A percentile compares a stretch with the other conserved stretches of the same genome.
Conservation (phyloP, 371 early-diverging fungal genomes). For the Blastocladiella emersonii region DNA sequence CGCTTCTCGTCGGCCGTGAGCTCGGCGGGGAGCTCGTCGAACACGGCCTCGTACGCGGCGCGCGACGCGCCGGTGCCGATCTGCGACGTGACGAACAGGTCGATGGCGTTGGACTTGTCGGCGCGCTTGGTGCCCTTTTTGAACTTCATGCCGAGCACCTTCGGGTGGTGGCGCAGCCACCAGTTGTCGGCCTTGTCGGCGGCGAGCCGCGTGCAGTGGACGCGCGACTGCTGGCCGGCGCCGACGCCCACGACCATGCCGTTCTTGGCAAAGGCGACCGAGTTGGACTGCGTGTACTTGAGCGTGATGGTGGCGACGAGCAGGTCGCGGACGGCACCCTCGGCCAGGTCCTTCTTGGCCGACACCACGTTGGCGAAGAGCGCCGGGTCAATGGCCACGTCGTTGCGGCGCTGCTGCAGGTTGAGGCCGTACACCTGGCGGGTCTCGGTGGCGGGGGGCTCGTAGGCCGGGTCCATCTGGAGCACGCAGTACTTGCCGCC, state of each 20-base stretch:
- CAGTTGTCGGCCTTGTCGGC: slow-evolving; percentile 97
- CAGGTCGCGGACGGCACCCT: slow-evolving; percentile 62
- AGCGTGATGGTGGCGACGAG: slow-evolving; percentile 91
- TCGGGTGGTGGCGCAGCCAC: slow-evolving; percentile 93
- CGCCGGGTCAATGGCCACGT: slow-evolving; percentile 49
- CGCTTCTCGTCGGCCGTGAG: slow-evolving; percentile 60
- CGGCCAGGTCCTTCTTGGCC: slow-evolving; percentile 54
- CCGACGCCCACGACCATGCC: slow-evolving; percentile 97
- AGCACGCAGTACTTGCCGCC: slow-evolving; percentile 90
- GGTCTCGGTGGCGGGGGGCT: slow-evolving; percentile 65
- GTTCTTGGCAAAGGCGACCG: slow-evolving; percentile 92
- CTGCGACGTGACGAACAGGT: slow-evolving; percentile 72
- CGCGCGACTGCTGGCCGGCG: slow-evolving; percentile 95
- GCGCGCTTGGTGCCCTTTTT: slow-evolving; percentile 79
- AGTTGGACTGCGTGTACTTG: slow-evolving; percentile 96
- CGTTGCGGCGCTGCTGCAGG: slow-evolving; percentile 83
- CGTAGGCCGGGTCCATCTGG: slow-evolving; percentile 80
- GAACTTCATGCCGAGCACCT: slow-evolving; percentile 70
- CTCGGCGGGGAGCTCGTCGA: slow-evolving; percentile 59
- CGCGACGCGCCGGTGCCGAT: slow-evolving; percentile 67
- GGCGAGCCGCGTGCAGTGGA: slow-evolving; percentile 95
- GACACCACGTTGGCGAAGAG: slow-evolving; percentile 75
- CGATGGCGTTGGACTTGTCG: slow-evolving; percentile 93
- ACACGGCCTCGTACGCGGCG: slow-evolving; percentile 62
- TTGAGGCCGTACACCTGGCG: slow-evolving; percentile 88